Base-by-base conservation (phyloP, 2,329 filamentous ascomycete genomes). In the Ophiocordyceps polyrhachis-furcata region DNA sequence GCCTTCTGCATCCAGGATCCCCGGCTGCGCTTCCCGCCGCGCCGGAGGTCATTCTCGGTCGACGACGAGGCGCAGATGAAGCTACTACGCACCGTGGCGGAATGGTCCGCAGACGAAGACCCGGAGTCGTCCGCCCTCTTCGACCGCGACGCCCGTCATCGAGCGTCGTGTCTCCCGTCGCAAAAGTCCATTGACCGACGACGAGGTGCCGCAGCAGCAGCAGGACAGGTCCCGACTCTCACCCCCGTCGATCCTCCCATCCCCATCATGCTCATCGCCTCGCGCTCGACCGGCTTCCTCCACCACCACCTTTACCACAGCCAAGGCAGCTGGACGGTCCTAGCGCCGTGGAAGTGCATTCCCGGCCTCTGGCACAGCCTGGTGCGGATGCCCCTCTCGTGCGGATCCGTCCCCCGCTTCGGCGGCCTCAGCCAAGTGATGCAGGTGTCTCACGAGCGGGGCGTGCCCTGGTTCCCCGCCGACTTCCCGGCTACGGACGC, bases 341-440 rank as follows among this genome's bases (percentile, higher is more conserved):
- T 96, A 21, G 71, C 91, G 3, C 91, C 91, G 0, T 95, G 89
- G 86, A 87, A 84, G 56, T 94, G 84, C 53, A 81, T 96, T 32
- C 68, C 77, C 32, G 76, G 85, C 0, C 69, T 95, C 29, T 98
- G 91, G 91, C 81, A 89, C 53, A 79, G 76, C 42, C 63, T 96
- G 14, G 81, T 93, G 63, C 86, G 86, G 56, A 86, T 80, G 48
- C 84, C 85, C 0, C 68, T 93, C 1, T 82, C 79, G 0, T 82
- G 79, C 1, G 87, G 87, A 8, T 80, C 81, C 0, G 93, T 86
- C 48, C 82, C 85, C 1, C 72, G 81, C 21, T 86, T 93, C 52
- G 89, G 84, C 1, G 89, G 91, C 0, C 55, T 95, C 29, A 71
- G 84, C 41, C 83, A 98, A 60, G 70, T 77, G 43, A 74, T 79